These are phyloP conservation scores for Entoloma clypeatum DNA, from an alignment of 1,284 basidiomycete species.

Conservation along the genomic window DNA sequence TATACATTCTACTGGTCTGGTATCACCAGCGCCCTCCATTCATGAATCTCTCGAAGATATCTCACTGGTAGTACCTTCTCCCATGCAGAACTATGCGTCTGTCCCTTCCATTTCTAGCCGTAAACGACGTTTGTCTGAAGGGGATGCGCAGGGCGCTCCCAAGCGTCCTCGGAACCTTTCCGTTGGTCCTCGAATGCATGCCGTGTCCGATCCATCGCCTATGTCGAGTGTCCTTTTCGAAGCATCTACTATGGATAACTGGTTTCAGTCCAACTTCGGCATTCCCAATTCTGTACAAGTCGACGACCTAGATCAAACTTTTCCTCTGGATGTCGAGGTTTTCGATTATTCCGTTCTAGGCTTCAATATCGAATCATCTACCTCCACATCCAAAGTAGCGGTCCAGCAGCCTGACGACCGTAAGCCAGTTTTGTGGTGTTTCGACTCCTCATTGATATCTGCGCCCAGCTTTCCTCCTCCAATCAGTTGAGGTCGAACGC, in stretches of 20 bases:
- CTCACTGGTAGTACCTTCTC: neutral
- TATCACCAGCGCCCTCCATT: slow-evolving; percentile 9
- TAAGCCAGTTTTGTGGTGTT: too few relatives aligned
- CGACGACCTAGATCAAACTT: slow-evolving; percentile 13
- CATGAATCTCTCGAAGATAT: slow-evolving; percentile 4
- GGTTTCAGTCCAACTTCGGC: slow-evolving; percentile 24
- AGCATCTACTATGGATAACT: slow-evolving; percentile 20
- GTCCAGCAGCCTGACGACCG: too few relatives aligned
- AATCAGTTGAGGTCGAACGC: too few relatives aligned
- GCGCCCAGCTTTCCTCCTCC: too few relatives aligned
- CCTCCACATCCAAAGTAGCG: too few relatives aligned
- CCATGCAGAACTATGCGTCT: neutral
- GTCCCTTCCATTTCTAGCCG: neutral
- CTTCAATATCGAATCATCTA: neutral
- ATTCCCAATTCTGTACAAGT: slow-evolving; percentile 23
- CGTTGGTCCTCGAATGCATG: slow-evolving; percentile 18
- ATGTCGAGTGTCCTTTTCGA: slow-evolving; percentile 7
- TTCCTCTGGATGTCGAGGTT: slow-evolving; percentile 16
- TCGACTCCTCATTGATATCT: too few relatives aligned
- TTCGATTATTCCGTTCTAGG: slow-evolving; percentile 5
- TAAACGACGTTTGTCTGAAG: slow-evolving; percentile 30
- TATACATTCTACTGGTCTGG: slow-evolving; percentile 3
- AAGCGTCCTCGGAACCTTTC: slow-evolving; percentile 24
- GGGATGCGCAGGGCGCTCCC: slow-evolving; percentile 11
- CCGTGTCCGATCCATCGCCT: slow-evolving; percentile 28